These are phyloP conservation scores for Eucalyptus shirleyi DNA, from an alignment of 345 rosid species.

Conservation along the genomic window DNA sequence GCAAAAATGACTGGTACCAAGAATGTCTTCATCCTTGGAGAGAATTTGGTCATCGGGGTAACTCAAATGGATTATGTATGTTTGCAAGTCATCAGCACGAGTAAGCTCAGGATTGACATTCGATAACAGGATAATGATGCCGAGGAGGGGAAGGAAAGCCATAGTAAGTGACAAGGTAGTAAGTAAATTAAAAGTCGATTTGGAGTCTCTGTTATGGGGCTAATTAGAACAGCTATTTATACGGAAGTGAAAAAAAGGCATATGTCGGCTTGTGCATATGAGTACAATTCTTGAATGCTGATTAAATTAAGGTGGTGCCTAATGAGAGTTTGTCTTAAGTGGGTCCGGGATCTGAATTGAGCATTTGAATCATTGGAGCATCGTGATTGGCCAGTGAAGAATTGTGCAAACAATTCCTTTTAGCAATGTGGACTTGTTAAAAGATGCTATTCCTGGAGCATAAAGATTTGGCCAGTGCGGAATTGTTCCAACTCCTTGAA, in stretches of 20 bases:
- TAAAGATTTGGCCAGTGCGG: neutral
- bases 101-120: neutral
- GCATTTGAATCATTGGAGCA: neutral
- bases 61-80: constrained; percentile 9
- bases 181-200: neutral
- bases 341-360: neutral
- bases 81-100: neutral
- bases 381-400: neutral
- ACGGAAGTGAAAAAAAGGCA: neutral
- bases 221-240: neutral
- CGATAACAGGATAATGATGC: neutral
- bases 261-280: neutral
- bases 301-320: neutral
- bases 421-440: neutral
- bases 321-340: neutral
- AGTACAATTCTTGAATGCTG: neutral
- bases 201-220: neutral
- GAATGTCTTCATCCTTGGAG: neutral
- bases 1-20: constrained; percentile 16
- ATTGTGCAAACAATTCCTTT: neutral
- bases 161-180: neutral
- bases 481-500: neutral
- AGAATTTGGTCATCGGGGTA: neutral
- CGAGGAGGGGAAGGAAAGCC: neutral
- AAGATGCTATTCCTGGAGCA: neutral